These are phyloP conservation scores for Epichloe elymi DNA, from an alignment of 2,329 filamentous ascomycete species.

Conservation along the genomic window DNA sequence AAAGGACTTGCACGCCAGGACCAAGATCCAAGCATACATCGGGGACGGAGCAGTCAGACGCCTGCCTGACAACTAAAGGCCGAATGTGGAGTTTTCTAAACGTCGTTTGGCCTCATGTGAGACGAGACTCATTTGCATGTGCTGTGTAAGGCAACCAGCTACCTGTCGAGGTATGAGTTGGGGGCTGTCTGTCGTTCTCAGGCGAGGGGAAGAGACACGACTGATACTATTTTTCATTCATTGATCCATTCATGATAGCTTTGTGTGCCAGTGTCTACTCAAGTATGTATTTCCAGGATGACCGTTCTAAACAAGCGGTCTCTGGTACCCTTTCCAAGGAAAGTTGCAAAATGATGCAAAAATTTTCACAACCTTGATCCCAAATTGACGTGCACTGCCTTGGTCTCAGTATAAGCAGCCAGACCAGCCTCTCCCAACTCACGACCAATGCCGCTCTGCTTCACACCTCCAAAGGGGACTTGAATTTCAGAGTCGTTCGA, in stretches of 20 bases:
- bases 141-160: no score
- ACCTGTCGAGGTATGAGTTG: no score
- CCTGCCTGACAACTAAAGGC: neutral
- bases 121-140: no score
- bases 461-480: conserved; percentile 33
- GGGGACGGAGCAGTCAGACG: neutral
- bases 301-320: no score
- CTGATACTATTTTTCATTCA: neutral
- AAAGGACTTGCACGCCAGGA: neutral
- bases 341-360: no score
- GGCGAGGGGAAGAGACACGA: neutral
- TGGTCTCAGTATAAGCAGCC: conserved; percentile 30
- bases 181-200: no score
- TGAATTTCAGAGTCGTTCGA: conserved; percentile 30
- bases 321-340: no score
- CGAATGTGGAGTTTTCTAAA: neutral
- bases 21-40: neutral
- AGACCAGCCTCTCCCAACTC: conserved; percentile 33
- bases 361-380: conserved; percentile 18
- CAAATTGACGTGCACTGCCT: conserved; percentile 20
- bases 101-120: neutral
- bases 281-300: no score
- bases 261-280: no score
- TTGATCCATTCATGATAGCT: neutral
- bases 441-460: conserved; percentile 34